Evolutionary conservation across 129 eudicot genomes (phyloP), one percentile per base, ranked within the genome.

Genomic region (Tagetes erecta): DNA sequence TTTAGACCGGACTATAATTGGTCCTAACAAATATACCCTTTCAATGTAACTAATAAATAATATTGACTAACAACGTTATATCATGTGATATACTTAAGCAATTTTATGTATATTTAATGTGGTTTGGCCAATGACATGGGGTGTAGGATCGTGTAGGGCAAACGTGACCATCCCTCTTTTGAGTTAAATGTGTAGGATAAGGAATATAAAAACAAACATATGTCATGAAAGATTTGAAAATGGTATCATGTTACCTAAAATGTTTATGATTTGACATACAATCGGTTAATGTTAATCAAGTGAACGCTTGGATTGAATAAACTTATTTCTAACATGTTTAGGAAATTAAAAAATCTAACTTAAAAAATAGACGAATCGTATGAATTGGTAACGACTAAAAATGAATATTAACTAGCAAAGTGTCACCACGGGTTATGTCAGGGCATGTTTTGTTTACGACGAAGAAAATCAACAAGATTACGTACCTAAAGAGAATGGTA

Each of bases 211-310:
- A 49, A 69, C 39, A 57, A 31, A 57, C 64, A 57, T 13, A 51
- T 51, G 57, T 51, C 46, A 76, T 33, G 68, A 38, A 44, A 45
- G 39, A 47, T 2, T 69, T 9, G 30, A 49, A 47, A 69, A 46
- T 13, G 49, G 36, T 59, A 7, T 70, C 76, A 76, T 70, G 71
- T 40, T 7, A 59, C 64, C 5, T 45, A 47, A 78, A n/a, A 59
- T 69, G 76, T 59, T 10, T 70, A 49, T 70, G 81, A 78, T 69
- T 46, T 78, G 71, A 78, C 81, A 6, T 70, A 47, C 37, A 47
- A 47, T 70, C 71, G 12, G 37, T 46, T 5, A 74, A 36, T 49
- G 64, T 44, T 60, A 50, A 74, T 14, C 44, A 33, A n/a, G 34
- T 67, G 30, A 76, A n/a, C 40, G 57, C 14, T 2, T 53, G 60